A percentile compares a stretch with the other conserved stretches of the same genome.
phyloP scores from a whole-genome alignment of 257 asterid species.

The Fraxinus cuspidata region DNA sequence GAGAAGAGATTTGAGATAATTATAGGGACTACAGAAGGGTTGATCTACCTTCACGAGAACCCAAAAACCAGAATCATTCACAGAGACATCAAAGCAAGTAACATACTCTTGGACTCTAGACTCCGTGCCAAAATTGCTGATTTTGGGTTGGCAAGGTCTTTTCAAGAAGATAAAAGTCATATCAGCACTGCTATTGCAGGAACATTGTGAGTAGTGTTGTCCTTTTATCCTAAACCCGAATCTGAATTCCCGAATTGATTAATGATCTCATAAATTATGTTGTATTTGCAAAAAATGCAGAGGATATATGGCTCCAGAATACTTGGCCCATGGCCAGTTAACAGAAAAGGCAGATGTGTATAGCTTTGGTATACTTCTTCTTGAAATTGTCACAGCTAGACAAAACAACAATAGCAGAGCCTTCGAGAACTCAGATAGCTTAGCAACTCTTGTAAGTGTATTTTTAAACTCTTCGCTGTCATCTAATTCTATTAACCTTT shows the following conservation, averaged over 20 bases:
- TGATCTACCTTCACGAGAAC: slow-evolving; percentile 47
- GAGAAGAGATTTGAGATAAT: slow-evolving; percentile 36
- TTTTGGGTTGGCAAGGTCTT: slow-evolving; percentile 41
- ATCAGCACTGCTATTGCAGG: slow-evolving; percentile 40
- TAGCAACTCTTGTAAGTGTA: slow-evolving; percentile 36
- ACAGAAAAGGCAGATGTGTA: slow-evolving; percentile 50
- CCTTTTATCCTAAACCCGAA: background rate
- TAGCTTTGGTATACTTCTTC: slow-evolving; percentile 37
- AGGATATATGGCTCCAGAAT: slow-evolving; percentile 35
- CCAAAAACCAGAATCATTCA: slow-evolving; percentile 38
- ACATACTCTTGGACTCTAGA: slow-evolving; percentile 39
- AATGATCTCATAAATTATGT: slow-evolving; percentile 10
- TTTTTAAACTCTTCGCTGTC: background rate
- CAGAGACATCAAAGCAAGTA: slow-evolving; percentile 46
- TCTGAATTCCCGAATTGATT: background rate
- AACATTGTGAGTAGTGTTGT: slow-evolving; percentile 28
- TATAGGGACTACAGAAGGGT: slow-evolving; percentile 41
- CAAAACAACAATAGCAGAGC: slow-evolving; percentile 30
- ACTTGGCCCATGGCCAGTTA: slow-evolving; percentile 34
- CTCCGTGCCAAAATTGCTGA: slow-evolving; percentile 41
- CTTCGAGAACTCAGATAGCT: slow-evolving; percentile 26
- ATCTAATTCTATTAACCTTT: background rate
- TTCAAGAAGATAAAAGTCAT: slow-evolving; percentile 38
- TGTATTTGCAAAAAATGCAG: slow-evolving; percentile 7
- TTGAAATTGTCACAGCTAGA: slow-evolving; percentile 34